Conservation (phyloP, 1,284 basidiomycete species). For the Trametes sp. region DNA sequence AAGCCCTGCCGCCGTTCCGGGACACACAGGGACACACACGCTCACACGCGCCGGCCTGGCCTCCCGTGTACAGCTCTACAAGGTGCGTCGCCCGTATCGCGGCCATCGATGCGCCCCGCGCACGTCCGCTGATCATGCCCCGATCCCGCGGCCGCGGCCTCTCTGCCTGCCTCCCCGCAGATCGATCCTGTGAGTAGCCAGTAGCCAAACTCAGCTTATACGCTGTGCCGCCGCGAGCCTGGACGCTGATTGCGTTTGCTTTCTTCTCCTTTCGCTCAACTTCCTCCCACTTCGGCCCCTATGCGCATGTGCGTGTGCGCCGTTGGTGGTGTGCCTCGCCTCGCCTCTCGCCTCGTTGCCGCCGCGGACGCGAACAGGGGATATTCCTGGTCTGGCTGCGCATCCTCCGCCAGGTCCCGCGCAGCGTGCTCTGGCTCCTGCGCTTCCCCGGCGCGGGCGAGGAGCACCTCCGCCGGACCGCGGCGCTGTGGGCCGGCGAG, state of each 20-base stretch:
- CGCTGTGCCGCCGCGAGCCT: conserved; percentile 4
- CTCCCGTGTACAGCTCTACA: conserved; percentile 58
- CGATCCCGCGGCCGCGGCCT: too few species aligned
- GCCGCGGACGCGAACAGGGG: conserved; percentile 34
- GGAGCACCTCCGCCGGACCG: conserved; percentile 57
- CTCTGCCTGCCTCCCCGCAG: conserved; percentile 37
- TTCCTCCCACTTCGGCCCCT: too few species aligned
- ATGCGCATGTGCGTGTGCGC: background rate
- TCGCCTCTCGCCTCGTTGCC: background rate
- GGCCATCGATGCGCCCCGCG: background rate
- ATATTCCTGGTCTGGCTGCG: conserved; percentile 65
- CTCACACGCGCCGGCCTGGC: conserved; percentile 18
- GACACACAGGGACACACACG: conserved; percentile 23
- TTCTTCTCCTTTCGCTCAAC: background rate
- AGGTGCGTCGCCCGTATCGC: conserved; percentile 40
- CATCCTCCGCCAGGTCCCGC: conserved; percentile 58
- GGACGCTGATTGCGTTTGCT: conserved; percentile 1
- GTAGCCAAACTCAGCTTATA: conserved; percentile 22
- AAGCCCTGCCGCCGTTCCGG: conserved; percentile 12
- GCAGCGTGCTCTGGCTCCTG: conserved; percentile 67
- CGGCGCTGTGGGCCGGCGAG: conserved; percentile 58
- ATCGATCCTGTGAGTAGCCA: too few species aligned
- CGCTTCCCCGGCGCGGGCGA: conserved; percentile 67
- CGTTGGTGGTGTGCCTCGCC: too few species aligned
- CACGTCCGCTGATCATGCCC: conserved; percentile 1